These are phyloP conservation scores for Penicillium griseofulvum DNA, from an alignment of 2,329 filamentous ascomycete species.

Conservation along the genomic window DNA sequence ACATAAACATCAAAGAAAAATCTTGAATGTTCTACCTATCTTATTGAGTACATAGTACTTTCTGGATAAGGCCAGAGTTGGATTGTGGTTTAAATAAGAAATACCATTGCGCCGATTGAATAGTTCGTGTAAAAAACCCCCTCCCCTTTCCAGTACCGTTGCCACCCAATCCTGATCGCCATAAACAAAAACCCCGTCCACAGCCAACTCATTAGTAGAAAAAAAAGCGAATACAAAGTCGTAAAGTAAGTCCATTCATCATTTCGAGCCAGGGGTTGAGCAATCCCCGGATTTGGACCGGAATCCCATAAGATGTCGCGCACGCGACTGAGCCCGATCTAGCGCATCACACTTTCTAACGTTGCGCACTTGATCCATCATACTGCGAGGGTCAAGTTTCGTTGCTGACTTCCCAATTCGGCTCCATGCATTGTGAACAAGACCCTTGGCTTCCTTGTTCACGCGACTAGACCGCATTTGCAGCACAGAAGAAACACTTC, in stretches of 20 bases:
- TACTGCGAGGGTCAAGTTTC: slow-evolving; percentile 22
- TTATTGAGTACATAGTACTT: background rate
- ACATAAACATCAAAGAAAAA: background rate
- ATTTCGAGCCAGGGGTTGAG: slow-evolving; percentile 1
- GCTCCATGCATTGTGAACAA: slow-evolving; percentile 30
- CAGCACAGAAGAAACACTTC: slow-evolving; percentile 31
- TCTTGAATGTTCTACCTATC: background rate
- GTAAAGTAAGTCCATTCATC: slow-evolving; percentile 3
- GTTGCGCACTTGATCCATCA: slow-evolving; percentile 31
- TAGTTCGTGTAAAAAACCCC: slow-evolving; percentile 1
- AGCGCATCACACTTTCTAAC: slow-evolving; percentile 30
- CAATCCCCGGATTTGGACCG: slow-evolving; percentile 13
- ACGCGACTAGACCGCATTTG: slow-evolving; percentile 29
- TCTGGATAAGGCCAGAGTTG: background rate
- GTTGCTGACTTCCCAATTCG: slow-evolving; percentile 25
- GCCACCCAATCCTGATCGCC: slow-evolving; percentile 17
- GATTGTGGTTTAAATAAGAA: slow-evolving; percentile 2
- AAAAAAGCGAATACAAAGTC: slow-evolving; percentile 23
- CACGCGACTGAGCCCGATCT: slow-evolving; percentile 36
- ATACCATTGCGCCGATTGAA: slow-evolving; percentile 15
- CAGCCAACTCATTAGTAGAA: slow-evolving; percentile 11
- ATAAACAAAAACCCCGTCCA: slow-evolving; percentile 17
- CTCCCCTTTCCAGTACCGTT: slow-evolving; percentile 4
- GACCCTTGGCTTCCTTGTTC: slow-evolving; percentile 28
- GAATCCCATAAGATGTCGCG: slow-evolving; percentile 30